Evolutionary conservation across 2,329 filamentous ascomycete species (phyloP), one percentile per base, ranked within the genome.

Genomic region (Huntiella abstrusa): DNA sequence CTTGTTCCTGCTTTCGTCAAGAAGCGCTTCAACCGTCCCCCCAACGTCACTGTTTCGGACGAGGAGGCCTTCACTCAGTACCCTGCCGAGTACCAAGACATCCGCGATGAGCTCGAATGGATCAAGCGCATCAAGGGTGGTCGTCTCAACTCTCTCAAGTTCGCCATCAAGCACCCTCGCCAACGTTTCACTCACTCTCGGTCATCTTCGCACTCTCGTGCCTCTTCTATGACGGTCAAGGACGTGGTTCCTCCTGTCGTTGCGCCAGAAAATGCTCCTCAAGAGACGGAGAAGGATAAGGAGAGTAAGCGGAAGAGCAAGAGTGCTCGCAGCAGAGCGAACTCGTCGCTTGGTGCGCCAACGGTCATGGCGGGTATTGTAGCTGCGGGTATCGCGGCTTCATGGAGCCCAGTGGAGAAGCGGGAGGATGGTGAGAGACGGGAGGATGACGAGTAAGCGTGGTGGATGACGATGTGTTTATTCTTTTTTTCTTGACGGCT

Each of bases 341-440:
- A 79, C 59, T 85, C 80, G 22, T 80, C 80, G 1, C 68, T 87
- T 8, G 81, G 77, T 8, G 79, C 81, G 2, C 77, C 80, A 1
- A 77, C 78, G 5, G 81, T 85, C 51, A 86, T 86, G 82, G 80
- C 82, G n/a, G 83, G 83, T 51, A 79, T 87, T 49, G 75, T 87
- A 43, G 83, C 81, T 6, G 82, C 80, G 38, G 80, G 78, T 55
- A 73, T 87, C 33, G 81, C 76, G 33, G 80, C 77, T 11, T 80
- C 78, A 28, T 87, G 81, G 81, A 83, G 80, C 41, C 82, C 82
- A 1, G 71, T 77, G 46, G 77, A 78, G 50, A 64, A 72, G 37
- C 54, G 52, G 35, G 56, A 57, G 15, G 54, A 55, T 2, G 55
- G 55, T 33, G 55, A 47, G 17, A 15, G 41, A 33, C 12, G 19